Evolutionary conservation across 139 green algal species (phyloP).

Genomic region (Trebouxia sp.): DNA sequence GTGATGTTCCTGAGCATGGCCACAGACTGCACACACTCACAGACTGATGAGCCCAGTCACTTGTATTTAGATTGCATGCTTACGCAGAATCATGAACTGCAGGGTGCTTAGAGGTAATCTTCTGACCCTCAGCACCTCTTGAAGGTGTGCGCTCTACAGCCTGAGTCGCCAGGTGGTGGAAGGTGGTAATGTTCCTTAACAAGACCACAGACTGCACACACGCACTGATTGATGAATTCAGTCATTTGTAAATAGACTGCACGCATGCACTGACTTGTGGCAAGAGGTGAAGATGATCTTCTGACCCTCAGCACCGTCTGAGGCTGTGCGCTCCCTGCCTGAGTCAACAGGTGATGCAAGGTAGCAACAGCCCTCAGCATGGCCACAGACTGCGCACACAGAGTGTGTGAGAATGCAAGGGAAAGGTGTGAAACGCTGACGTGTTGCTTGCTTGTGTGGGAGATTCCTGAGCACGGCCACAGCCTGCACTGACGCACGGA

Average conservation of each 20-base stretch:
- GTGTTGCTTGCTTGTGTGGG: no score
- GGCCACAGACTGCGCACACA: constrained; percentile 65
- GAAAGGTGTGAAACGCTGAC: no score
- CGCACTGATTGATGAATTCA: not conserved
- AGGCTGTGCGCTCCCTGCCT: constrained; percentile 84
- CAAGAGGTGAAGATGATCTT: constrained; percentile 88
- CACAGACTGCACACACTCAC: constrained; percentile 54
- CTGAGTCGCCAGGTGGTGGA: constrained; percentile 70
- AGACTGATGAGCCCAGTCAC: not conserved
- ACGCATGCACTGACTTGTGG: not conserved
- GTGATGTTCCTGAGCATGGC: constrained; percentile 98
- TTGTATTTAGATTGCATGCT: no score
- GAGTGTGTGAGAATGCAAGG: no score
- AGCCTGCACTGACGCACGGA: constrained; percentile 38
- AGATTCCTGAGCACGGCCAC: constrained; percentile 98
- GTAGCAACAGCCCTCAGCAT: constrained; percentile 97
- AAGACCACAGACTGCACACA: constrained; percentile 78
- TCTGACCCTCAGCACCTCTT: constrained; percentile 62
- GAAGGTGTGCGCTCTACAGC: constrained; percentile 86
- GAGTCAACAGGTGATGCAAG: constrained; percentile 77
- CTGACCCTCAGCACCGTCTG: constrained; percentile 59
- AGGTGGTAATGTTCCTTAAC: constrained; percentile 93
- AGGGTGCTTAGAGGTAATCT: no score
- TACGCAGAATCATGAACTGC: no score
- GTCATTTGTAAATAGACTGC: not conserved